Conservation (phyloP, 2,329 filamentous ascomycete species). For the Pseudogymnoascus sp. region DNA sequence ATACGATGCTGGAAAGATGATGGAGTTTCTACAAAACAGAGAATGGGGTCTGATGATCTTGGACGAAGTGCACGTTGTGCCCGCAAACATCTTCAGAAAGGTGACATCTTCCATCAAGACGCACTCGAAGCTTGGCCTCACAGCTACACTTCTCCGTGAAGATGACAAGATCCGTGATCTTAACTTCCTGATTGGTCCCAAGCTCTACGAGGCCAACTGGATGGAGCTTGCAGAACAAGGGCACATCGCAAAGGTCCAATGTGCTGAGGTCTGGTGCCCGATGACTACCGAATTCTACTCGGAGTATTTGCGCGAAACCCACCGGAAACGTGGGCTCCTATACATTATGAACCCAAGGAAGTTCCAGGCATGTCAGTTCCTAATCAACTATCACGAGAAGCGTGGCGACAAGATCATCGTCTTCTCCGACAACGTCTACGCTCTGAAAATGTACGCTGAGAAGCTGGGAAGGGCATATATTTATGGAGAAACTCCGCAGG, state of each 20-base stretch:
- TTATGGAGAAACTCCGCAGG: slow-evolving; percentile 78
- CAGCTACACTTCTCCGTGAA: slow-evolving; percentile 86
- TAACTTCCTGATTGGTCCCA: slow-evolving; percentile 95
- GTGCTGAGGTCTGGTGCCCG: slow-evolving; percentile 97
- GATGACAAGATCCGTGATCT: slow-evolving; percentile 97
- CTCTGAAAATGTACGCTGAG: slow-evolving; percentile 74
- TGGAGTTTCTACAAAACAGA: slow-evolving; percentile 80
- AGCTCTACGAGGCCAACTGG: slow-evolving; percentile 98
- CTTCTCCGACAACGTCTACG: slow-evolving; percentile 95
- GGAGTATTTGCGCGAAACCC: slow-evolving; percentile 72
- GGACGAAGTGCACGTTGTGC: slow-evolving; percentile 96
- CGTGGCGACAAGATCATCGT: slow-evolving; percentile 97
- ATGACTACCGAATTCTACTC: slow-evolving; percentile 99
- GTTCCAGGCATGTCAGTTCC: slow-evolving; percentile 92
- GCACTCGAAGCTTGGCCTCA: slow-evolving; percentile 90
- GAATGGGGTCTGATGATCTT: slow-evolving; percentile 98
- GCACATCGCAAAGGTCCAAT: slow-evolving; percentile 94
- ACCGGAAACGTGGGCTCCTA: slow-evolving; percentile 59
- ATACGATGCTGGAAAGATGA: slow-evolving; percentile 93
- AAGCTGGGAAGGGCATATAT: slow-evolving; percentile 85
- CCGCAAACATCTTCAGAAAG: slow-evolving; percentile 90
- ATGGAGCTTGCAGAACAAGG: slow-evolving; percentile 96
- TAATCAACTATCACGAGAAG: slow-evolving; percentile 96
- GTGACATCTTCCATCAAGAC: slow-evolving; percentile 90
- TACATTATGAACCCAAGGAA: slow-evolving; percentile 98